Base-by-base conservation (phyloP, 2,329 filamentous ascomycete genomes). In the Exophiala dermatitidis region DNA sequence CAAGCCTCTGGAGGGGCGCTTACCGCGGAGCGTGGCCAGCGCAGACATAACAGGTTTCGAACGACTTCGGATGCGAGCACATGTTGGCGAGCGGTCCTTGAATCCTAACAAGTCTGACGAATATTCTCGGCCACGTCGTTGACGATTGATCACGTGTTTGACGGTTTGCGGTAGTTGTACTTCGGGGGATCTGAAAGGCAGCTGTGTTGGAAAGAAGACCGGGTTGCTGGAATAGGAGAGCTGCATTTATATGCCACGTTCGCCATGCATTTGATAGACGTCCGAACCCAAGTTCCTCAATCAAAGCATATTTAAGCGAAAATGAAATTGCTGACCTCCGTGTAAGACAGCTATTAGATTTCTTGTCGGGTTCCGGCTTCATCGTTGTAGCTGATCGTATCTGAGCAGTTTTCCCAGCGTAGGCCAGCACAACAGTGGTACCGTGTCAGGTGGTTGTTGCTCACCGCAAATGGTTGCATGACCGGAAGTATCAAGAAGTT, bases 21-120 rank as follows among this genome's bases (percentile, higher is more conserved):
- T 45, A 58, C 56, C 56, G 45, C 34, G 56, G 52, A 50, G 56
- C 46, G 31, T 58, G 38, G 36, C 56, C 56, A 47, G 52, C 52
- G 34, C 56, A 54, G 26, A 45, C 46, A 48, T 46, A 38, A 42
- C 56, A 58, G 12, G 48, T 52, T 4, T 26, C 32, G 41, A 34
- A 54, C 38, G 37, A 29, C 31, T 54, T 58, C n/a, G 48, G 37
- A 42, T 58, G 55, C 29, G 46, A 43, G 46, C 52, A 54, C 56
- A 58, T 58, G 19, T 30, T 53, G 48, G 36, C 37, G 34, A 40
- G 10, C 38, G 38, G 19, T 42, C 9, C 8, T 33, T 33, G 49
- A 7, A 52, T 38, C 26, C 30, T n/a, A 28, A 31, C 19, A 19
- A 19, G 2, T 19, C 19, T 19, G 19, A 19, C 19, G 19, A 19